Percentiles rank a stretch among this genome's conserved stretches.
These are phyloP conservation scores for Balamuthia mandrillaris DNA, from an alignment of 208 protist species.

Conservation along the genomic window DNA sequence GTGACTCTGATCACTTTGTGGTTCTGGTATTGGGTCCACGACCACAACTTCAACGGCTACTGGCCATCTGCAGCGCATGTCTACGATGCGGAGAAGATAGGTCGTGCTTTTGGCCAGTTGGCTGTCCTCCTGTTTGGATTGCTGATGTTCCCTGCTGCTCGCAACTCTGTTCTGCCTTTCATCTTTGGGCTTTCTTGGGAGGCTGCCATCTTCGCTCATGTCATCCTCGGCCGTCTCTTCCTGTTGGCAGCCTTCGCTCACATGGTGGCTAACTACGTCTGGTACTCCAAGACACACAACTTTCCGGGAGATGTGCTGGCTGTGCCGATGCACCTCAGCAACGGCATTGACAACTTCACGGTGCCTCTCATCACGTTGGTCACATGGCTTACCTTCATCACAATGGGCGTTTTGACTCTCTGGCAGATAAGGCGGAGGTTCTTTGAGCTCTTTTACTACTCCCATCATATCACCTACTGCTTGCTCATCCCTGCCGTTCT, in stretches of 20 bases:
- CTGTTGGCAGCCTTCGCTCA: slow-evolving; percentile 47
- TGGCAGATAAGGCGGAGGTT: slow-evolving; percentile 60
- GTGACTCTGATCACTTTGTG: too few relatives aligned
- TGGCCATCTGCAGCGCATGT: too few relatives aligned
- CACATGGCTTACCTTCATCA: slow-evolving; percentile 60
- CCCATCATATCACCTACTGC: too few relatives aligned
- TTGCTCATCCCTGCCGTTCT: too few relatives aligned
- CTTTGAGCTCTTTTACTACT: slow-evolving; percentile 77
- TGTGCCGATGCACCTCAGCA: not conserved
- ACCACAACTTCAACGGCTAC: too few relatives aligned
- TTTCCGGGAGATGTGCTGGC: slow-evolving; percentile 25
- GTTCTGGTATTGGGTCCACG: too few relatives aligned
- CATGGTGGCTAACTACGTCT: slow-evolving; percentile 49
- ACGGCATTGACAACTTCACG: slow-evolving; percentile 56
- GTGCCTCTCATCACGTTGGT: slow-evolving; percentile 58
- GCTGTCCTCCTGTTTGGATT: slow-evolving; percentile 69
- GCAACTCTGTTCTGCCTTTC: slow-evolving; percentile 65
- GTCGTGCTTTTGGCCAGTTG: slow-evolving; percentile 70
- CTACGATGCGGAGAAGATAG: too few relatives aligned
- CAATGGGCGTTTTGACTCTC: slow-evolving; percentile 65
- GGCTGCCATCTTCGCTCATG: slow-evolving; percentile 68
- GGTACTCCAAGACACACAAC: slow-evolving; percentile 42
- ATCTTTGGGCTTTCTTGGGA: slow-evolving; percentile 69
- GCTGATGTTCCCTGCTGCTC: slow-evolving; percentile 65
- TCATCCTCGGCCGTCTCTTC: slow-evolving; percentile 60